Evolutionary conservation across 2,329 filamentous ascomycete species (phyloP).

Genomic region (Diaporthe vaccinii): DNA sequence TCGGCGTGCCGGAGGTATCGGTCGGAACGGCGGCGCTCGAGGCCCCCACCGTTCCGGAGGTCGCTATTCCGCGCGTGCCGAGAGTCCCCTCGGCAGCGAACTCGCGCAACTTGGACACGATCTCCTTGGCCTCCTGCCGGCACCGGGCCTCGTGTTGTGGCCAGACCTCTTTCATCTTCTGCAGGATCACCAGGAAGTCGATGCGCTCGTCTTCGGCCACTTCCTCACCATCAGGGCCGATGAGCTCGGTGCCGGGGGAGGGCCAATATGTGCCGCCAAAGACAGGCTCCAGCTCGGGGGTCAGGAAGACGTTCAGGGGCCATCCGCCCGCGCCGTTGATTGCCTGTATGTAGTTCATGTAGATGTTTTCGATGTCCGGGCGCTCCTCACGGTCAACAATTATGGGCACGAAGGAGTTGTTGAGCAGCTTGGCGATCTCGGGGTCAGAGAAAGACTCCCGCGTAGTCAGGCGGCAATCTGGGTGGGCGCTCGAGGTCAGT

Average conservation of each 20-base stretch:
- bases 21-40: constrained; percentile 45
- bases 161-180: constrained; percentile 84
- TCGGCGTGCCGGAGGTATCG: constrained; percentile 32
- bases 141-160: constrained; percentile 86
- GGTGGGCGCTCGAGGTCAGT: not conserved
- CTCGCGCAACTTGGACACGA: constrained; percentile 83
- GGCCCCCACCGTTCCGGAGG: constrained; percentile 47
- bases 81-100: constrained; percentile 91
- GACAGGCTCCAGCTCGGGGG: constrained; percentile 90
- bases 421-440: constrained; percentile 85
- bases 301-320: constrained; percentile 97
- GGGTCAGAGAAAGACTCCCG: constrained; percentile 90
- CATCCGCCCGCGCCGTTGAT: constrained; percentile 92
- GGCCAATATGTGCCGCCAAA: constrained; percentile 98
- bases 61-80: constrained; percentile 55
- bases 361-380: constrained; percentile 93
- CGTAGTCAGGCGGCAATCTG: constrained; percentile 91
- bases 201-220: constrained; percentile 68
- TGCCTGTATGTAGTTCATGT: constrained; percentile 98
- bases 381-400: constrained; percentile 95
- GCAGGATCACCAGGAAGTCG: constrained; percentile 86
- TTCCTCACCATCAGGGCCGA: constrained; percentile 58
- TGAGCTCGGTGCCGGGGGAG: constrained; percentile 73
- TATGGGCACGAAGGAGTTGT: constrained; percentile 89
- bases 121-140: constrained; percentile 85